Base-by-base conservation (phyloP, 78 protist species). In the Diacronema lutheri region DNA sequence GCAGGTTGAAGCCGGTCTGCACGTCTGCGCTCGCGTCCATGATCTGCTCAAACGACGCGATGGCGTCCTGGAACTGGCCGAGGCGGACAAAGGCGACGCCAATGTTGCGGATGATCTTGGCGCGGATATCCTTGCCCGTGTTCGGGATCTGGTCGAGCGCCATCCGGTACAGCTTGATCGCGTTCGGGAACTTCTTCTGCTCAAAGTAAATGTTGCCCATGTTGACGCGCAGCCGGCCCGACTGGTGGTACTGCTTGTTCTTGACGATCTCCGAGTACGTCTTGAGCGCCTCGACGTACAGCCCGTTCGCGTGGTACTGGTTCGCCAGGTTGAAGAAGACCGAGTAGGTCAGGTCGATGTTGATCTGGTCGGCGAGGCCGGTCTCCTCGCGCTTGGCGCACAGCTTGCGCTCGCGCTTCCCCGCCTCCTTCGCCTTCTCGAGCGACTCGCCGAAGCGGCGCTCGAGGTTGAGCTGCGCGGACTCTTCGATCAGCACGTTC, bases 191-290 rank as follows among this genome's bases (percentile, higher is more conserved):
- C 55, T 91, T 86, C 71, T 83, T 50, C 41, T 85, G 95, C 87
- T 91, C 90, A 83, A 60, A 90, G 92, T 87, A 89, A 46, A 95
- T 91, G 93, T 93, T 93, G 40, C 96, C 97, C 86, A 95, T 93
- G 85, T 95, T 95, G 72, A 95, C 90, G 38, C 96, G 93, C 37
- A 95, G 89, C 25, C 96, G 92, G 20, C 95, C 95, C 33, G 37
- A n/a, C 73, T 87, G 76, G 35, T 83, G 62, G 80, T 74, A 83
- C 77, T 88, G 91, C 83, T 86, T 93, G 89, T 92, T 91, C 71
- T 86, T 73, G n/a, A 92, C 94, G 19, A 95, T 88, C 37, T 76
- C 25, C 56, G 77, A 37, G 86, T 90, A 91, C 57, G 77, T 40
- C 23, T 69, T 69, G 56, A 69, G 77, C 33, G 77, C 77, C 55